A percentile compares a stretch with the other conserved stretches of the same genome.
These are phyloP conservation scores for Elymus sibiricus DNA, from an alignment of 176 grass and related monocot species.

Conservation along the genomic window DNA sequence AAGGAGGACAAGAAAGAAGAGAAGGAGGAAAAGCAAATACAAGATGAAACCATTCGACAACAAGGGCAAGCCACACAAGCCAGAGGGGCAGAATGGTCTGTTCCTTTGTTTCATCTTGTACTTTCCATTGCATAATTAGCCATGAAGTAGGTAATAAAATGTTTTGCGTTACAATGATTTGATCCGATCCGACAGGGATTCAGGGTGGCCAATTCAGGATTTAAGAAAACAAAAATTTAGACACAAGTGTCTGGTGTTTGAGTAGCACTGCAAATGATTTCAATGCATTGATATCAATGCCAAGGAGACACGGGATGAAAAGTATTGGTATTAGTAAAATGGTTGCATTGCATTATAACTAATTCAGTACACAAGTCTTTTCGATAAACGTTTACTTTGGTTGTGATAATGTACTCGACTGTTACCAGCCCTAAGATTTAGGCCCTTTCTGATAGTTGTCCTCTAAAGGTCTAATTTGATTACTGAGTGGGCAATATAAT, in stretches of 20 bases:
- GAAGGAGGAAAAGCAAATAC: too few relatives aligned
- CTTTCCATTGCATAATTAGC: not conserved
- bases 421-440: not conserved
- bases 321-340: not conserved
- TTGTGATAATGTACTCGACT: not conserved
- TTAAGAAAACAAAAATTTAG: not conserved
- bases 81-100: not conserved
- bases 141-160: not conserved
- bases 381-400: not conserved
- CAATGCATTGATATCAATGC: not conserved
- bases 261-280: not conserved
- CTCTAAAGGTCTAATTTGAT: not conserved
- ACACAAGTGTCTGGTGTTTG: not conserved
- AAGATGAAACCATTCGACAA: too few relatives aligned
- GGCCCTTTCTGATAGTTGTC: not conserved
- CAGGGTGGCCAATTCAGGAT: not conserved
- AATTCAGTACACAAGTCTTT: not conserved
- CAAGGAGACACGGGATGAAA: not conserved
- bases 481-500: not conserved
- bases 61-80: too few relatives aligned
- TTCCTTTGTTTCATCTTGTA: not conserved
- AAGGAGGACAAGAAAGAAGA: too few relatives aligned
- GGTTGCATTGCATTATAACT: not conserved
- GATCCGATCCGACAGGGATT: not conserved
- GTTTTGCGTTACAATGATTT: not conserved